Conservation (phyloP, 495 filamentous ascomycete species). For the Patellaria atrata region DNA sequence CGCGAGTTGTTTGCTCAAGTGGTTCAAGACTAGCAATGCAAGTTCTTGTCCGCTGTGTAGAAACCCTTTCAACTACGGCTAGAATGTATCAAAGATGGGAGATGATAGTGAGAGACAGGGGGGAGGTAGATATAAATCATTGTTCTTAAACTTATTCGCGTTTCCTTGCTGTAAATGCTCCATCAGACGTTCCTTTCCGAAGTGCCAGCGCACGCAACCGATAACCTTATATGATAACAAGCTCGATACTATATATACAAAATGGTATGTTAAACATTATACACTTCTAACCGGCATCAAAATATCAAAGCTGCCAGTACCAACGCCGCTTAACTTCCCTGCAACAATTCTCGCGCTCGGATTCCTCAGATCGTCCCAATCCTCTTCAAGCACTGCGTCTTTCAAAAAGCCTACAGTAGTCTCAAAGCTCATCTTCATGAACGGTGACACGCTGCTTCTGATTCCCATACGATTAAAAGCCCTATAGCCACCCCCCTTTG, state of each 20-base stretch:
- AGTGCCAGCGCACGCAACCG: too few species aligned
- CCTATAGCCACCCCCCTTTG: constrained; percentile 67
- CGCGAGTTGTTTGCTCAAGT: constrained; percentile 74
- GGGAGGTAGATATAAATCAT: too few species aligned
- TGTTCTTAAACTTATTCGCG: too few species aligned
- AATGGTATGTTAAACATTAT: too few species aligned
- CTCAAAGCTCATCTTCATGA: constrained; percentile 98
- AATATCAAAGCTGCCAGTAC: constrained; percentile 87
- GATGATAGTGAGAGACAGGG: too few species aligned
- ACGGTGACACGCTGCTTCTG: constrained; percentile 66
- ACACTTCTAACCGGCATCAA: constrained; percentile 60
- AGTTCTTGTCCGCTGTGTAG: constrained; percentile 83
- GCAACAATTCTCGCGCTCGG: constrained; percentile 82
- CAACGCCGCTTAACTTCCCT: constrained; percentile 64
- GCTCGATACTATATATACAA: too few species aligned
- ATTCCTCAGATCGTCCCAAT: constrained; percentile 74
- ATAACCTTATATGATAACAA: too few species aligned
- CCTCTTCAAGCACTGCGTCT: constrained; percentile 78
- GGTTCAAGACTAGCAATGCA: constrained; percentile 87
- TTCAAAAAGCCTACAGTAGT: constrained; percentile 86
- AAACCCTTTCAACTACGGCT: constrained; percentile 59
- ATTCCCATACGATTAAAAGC: constrained; percentile 86
- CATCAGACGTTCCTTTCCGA: too few species aligned
- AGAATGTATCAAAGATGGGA: constrained; percentile 5
- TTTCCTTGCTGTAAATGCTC: too few species aligned